Base-by-base conservation (phyloP, 192 early-diverging fungal species). In the Rhizoclosmatium globosum region DNA sequence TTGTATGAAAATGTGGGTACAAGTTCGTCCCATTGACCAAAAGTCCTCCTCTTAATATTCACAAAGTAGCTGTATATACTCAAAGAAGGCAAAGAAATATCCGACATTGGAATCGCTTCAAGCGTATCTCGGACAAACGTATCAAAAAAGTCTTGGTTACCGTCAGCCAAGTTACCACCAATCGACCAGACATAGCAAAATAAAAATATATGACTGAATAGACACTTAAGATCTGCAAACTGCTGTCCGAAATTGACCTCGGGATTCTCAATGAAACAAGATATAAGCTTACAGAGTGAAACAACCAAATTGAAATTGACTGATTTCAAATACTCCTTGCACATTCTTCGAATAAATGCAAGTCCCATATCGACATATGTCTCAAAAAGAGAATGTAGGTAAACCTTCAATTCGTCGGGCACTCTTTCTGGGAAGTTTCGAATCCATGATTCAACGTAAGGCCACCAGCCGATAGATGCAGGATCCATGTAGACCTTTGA, bases 101-200 rank as follows among this genome's bases (percentile, higher is more conserved):
- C 89, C 1, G 80, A 48, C 42, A 89, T 75, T 1, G 85, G 84
- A 39, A 48, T 74, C 19, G 62, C 58, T 50, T 90, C 89, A 42
- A 89, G 62, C 44, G 85, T 60, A 53, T 90, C 89, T 17, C 86
- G 82, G 21, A 89, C 64, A 68, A 86, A 89, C 17, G 87, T 86
- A 81, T 90, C 89, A 77, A 90, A 90, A 0, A 64, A 46, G 46
- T 90, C 89, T 71, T 90, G 89, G 48, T 81, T 81, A 2, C 87
- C 87, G 76, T 91, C 88, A 2, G 88, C 88, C 19, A 90, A 67
- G 58, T 89, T 90, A 11, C 90, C 90, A 39, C 90, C 90, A 47
- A 90, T 62, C 1, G 86, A 81, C 89, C 90, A 91, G n/a, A 85
- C 78, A 47, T 83, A 90, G 78, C 85, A 88, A 58, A 91, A 91